These are phyloP conservation scores for Mariannaea elegans DNA, from an alignment of 2,329 filamentous ascomycete genomes.

Conservation along the genomic window DNA sequence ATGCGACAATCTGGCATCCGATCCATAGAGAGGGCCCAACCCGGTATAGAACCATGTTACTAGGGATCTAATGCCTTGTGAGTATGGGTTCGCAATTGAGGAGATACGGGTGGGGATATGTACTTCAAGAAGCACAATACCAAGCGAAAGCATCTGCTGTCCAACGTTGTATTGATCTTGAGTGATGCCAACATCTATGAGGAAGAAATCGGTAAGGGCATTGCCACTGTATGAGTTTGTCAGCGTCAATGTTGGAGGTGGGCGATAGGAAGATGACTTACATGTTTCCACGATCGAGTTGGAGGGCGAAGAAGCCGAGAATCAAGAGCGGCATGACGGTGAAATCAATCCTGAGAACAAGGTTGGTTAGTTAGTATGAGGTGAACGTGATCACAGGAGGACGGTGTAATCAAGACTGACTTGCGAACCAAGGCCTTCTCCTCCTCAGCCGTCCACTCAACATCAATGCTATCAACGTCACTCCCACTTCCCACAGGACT, in stretches of 20 bases:
- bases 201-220: constrained; percentile 59
- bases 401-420: constrained; percentile 31
- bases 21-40: constrained; percentile 59
- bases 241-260: neutral
- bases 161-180: constrained; percentile 63
- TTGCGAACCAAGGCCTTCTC: constrained; percentile 41
- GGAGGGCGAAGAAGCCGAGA: constrained; percentile 57
- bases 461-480: constrained; percentile 28
- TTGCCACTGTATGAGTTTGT: constrained; percentile 42
- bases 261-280: constrained; percentile 7
- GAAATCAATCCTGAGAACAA: constrained; percentile 50
- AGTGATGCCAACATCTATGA: constrained; percentile 57
- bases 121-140: constrained; percentile 59
- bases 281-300: constrained; percentile 50
- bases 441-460: constrained; percentile 41
- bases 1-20: constrained; percentile 45
- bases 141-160: constrained; percentile 59
- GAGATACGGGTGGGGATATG: constrained; percentile 47
- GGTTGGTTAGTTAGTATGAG: no score
- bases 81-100: no score
- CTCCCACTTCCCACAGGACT: constrained; percentile 15
- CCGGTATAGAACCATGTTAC: constrained; percentile 47
- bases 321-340: constrained; percentile 57
- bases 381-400: no score
- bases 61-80: no score